phyloP scores from a whole-genome alignment of 306 rosid species.

The Vicia villosa region DNA sequence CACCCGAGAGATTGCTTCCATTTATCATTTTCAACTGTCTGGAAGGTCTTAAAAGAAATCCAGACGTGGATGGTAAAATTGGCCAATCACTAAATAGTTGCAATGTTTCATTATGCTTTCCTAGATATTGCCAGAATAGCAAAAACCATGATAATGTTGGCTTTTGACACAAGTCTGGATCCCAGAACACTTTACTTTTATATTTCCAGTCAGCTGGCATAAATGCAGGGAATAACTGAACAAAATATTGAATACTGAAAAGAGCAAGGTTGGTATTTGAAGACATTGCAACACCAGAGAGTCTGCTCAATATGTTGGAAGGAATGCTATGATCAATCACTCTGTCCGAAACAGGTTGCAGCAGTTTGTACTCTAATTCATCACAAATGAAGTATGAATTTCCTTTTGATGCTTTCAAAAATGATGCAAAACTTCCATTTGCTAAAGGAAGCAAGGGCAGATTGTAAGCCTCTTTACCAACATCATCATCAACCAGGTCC shows the following conservation, averaged over 20 bases:
- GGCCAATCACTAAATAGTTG: conserved; percentile 89
- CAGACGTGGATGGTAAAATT: conserved; percentile 81
- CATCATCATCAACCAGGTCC: conserved; percentile 90
- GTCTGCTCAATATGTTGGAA: conserved; percentile 59
- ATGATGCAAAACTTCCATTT: conserved; percentile 76
- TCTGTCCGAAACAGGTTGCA: conserved; percentile 65
- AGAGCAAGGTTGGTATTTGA: conserved; percentile 64
- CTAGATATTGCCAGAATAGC: conserved; percentile 82
- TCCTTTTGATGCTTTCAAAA: conserved; percentile 69
- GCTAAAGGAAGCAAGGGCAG: conserved; percentile 90
- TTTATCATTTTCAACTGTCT: conserved; percentile 68
- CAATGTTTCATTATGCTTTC: conserved; percentile 55
- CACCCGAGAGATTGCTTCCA: conserved; percentile 60
- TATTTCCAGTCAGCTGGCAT: conserved; percentile 88
- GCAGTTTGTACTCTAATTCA: conserved; percentile 72
- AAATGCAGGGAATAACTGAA: conserved; percentile 68
- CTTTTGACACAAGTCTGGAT: conserved; percentile 65
- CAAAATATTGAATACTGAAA: conserved; percentile 64
- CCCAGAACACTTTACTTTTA: conserved; percentile 80
- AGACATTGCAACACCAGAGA: conserved; percentile 82
- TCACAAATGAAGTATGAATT: conserved; percentile 74
- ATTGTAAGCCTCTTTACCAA: conserved; percentile 66
- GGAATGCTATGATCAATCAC: conserved; percentile 75
- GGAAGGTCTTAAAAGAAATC: conserved; percentile 72
- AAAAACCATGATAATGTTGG: conserved; percentile 82